Conservation (phyloP, 108 stramenopile species). For the Skeletonema grethae region DNA sequence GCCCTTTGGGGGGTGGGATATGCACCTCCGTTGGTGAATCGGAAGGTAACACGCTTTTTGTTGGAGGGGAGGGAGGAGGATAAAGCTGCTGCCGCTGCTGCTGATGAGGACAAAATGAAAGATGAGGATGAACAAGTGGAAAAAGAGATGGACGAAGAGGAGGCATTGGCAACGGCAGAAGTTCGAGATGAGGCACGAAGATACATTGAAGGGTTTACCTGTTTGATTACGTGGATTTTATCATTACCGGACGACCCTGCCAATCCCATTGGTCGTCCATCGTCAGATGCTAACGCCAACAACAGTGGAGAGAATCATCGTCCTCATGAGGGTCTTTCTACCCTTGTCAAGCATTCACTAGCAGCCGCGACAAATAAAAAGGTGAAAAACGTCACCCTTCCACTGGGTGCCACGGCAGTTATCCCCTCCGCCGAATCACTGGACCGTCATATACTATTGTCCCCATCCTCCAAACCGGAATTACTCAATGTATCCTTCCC, state of each 20-base stretch:
- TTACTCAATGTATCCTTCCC: slow-evolving; percentile 85
- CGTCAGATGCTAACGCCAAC: slow-evolving; percentile 3
- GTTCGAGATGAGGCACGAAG: slow-evolving; percentile 70
- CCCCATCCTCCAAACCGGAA: slow-evolving; percentile 82
- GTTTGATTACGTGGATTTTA: slow-evolving; percentile 84
- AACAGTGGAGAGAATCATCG: background rate
- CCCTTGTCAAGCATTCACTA: slow-evolving; percentile 37
- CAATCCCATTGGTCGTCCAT: slow-evolving; percentile 41
- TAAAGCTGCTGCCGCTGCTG: slow-evolving; percentile 5
- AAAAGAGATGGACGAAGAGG: background rate
- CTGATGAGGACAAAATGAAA: background rate
- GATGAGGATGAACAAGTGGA: background rate
- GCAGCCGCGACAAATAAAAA: slow-evolving; percentile 3
- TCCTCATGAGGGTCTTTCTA: slow-evolving; percentile 29
- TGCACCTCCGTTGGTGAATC: slow-evolving; percentile 24
- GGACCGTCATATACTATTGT: slow-evolving; percentile 29
- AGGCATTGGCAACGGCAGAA: slow-evolving; percentile 7
- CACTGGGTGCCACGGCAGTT: slow-evolving; percentile 19
- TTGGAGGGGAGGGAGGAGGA: slow-evolving; percentile 12
- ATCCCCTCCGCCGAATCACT: slow-evolving; percentile 24
- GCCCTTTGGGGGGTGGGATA: slow-evolving; percentile 75
- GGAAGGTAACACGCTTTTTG: background rate
- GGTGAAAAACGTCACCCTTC: slow-evolving; percentile 4
- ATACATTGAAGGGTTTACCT: slow-evolving; percentile 74
- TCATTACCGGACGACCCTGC: slow-evolving; percentile 79